Evolutionary conservation across 805 yeast genomes (phyloP).

Genomic region (Yarrowia bubula): DNA sequence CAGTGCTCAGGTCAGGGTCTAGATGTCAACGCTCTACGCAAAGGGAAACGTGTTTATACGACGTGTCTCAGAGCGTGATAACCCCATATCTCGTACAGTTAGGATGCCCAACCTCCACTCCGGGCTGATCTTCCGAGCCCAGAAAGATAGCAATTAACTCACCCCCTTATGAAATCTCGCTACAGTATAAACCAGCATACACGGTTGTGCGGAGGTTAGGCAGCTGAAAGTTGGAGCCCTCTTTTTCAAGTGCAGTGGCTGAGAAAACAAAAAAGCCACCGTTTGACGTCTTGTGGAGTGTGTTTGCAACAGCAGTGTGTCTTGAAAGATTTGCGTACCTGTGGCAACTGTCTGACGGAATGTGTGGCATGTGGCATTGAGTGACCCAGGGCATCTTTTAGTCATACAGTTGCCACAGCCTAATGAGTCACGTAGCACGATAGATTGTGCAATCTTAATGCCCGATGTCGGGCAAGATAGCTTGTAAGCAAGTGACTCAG

Average conservation of each 20-base stretch:
- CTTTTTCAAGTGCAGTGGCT: background rate
- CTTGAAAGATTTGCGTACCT: background rate
- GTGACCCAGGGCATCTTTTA: background rate
- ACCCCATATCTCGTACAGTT: background rate
- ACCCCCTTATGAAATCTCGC: background rate
- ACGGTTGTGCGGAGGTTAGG: background rate
- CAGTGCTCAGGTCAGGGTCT: too few species aligned
- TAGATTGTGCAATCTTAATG: conserved; percentile 5
- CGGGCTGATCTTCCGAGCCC: conserved; percentile 1
- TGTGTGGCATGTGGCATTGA: background rate
- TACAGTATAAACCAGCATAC: background rate
- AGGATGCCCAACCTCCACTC: background rate
- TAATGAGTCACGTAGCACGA: conserved; percentile 4
- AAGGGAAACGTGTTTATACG: background rate
- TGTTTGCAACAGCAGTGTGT: background rate
- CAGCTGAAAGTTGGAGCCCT: background rate
- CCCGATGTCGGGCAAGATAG: background rate
- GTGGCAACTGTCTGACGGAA: background rate
- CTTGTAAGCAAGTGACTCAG: conserved; percentile 9
- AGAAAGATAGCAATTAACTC: background rate
- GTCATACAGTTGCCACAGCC: background rate
- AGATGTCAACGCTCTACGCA: background rate
- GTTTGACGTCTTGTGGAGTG: background rate
- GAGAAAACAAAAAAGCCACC: background rate
- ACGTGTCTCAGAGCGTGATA: conserved; percentile 3